Conservation (phyloP, 2,329 filamentous ascomycete genomes). For the Phaeophleospora eucalypticola region DNA sequence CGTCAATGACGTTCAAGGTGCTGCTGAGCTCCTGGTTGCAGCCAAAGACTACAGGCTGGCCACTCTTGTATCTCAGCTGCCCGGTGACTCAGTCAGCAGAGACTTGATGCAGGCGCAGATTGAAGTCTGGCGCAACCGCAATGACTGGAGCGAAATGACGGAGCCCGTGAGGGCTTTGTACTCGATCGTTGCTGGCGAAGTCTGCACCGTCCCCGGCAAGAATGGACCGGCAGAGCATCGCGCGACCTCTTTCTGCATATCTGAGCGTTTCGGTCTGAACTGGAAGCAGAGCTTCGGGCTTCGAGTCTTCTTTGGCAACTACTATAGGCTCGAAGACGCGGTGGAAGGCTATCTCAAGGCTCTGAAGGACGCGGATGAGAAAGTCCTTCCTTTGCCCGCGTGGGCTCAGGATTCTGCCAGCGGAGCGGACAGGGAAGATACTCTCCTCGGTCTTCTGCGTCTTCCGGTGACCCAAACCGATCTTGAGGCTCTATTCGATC, state of each 20-base stretch:
- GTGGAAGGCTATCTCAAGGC: slow-evolving; percentile 71
- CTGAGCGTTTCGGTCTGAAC: slow-evolving; percentile 76
- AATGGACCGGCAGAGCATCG: slow-evolving; percentile 75
- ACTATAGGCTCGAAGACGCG: slow-evolving; percentile 63
- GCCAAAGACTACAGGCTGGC: slow-evolving; percentile 79
- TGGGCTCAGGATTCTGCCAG: slow-evolving; percentile 33
- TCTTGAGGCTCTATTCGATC: slow-evolving; percentile 68
- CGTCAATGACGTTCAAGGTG: slow-evolving; percentile 73
- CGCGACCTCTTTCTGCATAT: slow-evolving; percentile 73
- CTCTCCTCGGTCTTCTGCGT: slow-evolving; percentile 82
- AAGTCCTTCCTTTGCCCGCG: slow-evolving; percentile 66
- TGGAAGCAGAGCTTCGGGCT: slow-evolving; percentile 94
- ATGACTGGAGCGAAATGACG: slow-evolving; percentile 81
- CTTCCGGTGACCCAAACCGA: slow-evolving; percentile 42
- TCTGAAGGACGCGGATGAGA: slow-evolving; percentile 64
- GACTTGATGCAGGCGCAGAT: slow-evolving; percentile 77
- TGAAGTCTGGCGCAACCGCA: slow-evolving; percentile 75
- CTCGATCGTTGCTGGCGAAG: slow-evolving; percentile 81
- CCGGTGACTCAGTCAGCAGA: slow-evolving; percentile 64
- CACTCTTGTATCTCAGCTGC: slow-evolving; percentile 77
- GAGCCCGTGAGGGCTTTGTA: slow-evolving; percentile 83
- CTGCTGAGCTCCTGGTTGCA: slow-evolving; percentile 72
- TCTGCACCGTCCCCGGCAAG: slow-evolving; percentile 76
- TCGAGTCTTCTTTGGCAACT: slow-evolving; percentile 80
- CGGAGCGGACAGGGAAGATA: slow-evolving; percentile 60